These are phyloP conservation scores for Xylariaceae sp. DNA, from an alignment of 2,329 filamentous ascomycete species.

Conservation along the genomic window DNA sequence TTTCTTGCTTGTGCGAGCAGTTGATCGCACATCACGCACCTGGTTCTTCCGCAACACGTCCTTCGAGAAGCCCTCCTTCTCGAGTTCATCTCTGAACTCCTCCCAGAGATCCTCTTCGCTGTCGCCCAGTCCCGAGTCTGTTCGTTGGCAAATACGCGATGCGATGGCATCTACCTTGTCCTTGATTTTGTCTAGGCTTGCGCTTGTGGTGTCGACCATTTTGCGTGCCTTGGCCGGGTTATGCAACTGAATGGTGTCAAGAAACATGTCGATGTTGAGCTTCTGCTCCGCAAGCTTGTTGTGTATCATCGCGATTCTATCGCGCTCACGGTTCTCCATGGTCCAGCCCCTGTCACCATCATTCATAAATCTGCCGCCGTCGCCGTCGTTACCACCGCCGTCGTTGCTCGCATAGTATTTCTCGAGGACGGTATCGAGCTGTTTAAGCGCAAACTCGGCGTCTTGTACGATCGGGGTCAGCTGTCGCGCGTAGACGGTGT, in stretches of 20 bases:
- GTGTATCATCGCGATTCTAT: constrained; percentile 38
- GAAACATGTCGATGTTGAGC: constrained; percentile 49
- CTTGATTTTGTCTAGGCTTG: constrained; percentile 50
- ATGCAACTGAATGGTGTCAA: constrained; percentile 53
- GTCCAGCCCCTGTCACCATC: constrained; percentile 29
- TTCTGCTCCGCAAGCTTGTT: constrained; percentile 48
- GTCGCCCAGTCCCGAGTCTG: constrained; percentile 32
- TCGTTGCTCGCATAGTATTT: constrained; percentile 33
- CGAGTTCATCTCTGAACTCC: constrained; percentile 54
- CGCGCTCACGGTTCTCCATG: constrained; percentile 31
- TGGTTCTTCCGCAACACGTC: constrained; percentile 53
- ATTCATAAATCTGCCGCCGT: constrained; percentile 24
- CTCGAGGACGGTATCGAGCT: constrained; percentile 50
- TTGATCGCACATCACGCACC: constrained; percentile 34
- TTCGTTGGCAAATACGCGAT: constrained; percentile 41
- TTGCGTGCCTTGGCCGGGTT: constrained; percentile 37
- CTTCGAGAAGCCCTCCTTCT: constrained; percentile 53
- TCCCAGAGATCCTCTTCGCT: constrained; percentile 53
- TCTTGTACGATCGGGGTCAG: constrained; percentile 50
- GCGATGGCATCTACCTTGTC: constrained; percentile 58
- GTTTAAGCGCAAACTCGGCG: constrained; percentile 49
- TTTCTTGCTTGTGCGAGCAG: neutral
- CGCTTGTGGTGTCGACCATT: constrained; percentile 32
- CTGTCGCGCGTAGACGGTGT: constrained; percentile 43
- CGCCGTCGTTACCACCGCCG: constrained; percentile 15